phyloP scores from a whole-genome alignment of 495 filamentous ascomycete genomes.

The Corynascus novoguineensis region DNA sequence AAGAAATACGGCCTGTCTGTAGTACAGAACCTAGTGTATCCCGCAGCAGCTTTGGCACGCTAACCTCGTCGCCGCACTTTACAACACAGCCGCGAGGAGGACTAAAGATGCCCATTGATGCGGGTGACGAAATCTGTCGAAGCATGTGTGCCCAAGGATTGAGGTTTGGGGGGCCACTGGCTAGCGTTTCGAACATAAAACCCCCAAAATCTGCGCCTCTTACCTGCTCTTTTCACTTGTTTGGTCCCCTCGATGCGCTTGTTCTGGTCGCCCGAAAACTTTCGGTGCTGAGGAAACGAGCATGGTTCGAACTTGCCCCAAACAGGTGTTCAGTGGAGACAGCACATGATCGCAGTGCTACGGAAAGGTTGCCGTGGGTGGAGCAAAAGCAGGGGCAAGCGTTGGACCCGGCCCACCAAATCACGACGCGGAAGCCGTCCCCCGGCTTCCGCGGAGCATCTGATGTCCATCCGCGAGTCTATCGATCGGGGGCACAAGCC shows the following conservation, averaged over 20 bases:
- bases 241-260: not conserved
- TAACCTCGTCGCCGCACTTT: too few species aligned
- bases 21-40: too few species aligned
- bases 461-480: conserved; percentile 5
- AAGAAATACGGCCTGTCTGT: not conserved
- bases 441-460: conserved; percentile 10
- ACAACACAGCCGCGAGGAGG: conserved; percentile 2
- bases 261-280: too few species aligned
- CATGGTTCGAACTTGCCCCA: too few species aligned
- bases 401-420: not conserved
- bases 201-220: not conserved
- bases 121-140: too few species aligned
- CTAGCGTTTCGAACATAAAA: not conserved
- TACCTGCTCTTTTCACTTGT: not conserved
- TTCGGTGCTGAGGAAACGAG: too few species aligned
- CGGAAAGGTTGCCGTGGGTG: conserved; percentile 4
- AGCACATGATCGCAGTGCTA: not conserved
- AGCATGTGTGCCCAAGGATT: too few species aligned
- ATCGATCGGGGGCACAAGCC: conserved; percentile 4
- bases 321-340: not conserved
- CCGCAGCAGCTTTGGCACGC: too few species aligned
- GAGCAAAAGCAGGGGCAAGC: not conserved
- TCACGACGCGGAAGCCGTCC: conserved; percentile 7
- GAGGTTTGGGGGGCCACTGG: too few species aligned
- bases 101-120: not conserved